These are phyloP conservation scores for Zarea fungicola DNA, from an alignment of 2,329 filamentous ascomycete species.

Conservation along the genomic window DNA sequence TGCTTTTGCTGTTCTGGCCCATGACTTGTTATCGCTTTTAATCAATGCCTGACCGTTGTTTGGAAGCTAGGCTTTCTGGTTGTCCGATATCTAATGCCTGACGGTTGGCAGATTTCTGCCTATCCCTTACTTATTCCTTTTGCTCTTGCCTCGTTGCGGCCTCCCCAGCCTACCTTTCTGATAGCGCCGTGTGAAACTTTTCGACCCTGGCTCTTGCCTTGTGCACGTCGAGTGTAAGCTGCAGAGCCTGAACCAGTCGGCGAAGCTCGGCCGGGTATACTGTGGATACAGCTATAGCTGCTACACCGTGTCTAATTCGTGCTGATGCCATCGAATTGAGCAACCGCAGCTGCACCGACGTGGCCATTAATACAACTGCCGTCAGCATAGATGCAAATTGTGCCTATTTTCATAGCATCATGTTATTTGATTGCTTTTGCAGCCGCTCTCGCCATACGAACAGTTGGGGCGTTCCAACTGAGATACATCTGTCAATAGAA, in stretches of 20 bases:
- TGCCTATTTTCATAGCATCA: background rate
- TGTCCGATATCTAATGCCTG: no score
- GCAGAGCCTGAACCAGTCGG: slow-evolving; percentile 11
- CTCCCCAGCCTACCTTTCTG: no score
- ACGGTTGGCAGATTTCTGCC: no score
- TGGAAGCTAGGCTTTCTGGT: no score
- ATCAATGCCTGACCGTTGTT: no score
- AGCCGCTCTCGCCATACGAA: background rate
- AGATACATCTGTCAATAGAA: no score
- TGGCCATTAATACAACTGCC: slow-evolving; percentile 7
- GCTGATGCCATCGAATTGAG: background rate
- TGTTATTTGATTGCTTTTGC: background rate
- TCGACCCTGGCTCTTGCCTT: background rate
- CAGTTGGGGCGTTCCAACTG: background rate
- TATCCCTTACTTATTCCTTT: no score
- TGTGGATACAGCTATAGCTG: background rate
- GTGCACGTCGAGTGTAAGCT: background rate
- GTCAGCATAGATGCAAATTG: slow-evolving; percentile 10
- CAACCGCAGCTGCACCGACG: slow-evolving; percentile 6
- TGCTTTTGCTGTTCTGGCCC: no score
- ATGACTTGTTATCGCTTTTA: no score
- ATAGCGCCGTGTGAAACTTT: no score
- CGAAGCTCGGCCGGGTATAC: slow-evolving; percentile 13
- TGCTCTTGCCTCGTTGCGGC: no score
- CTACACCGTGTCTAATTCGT: slow-evolving; percentile 6